Percentiles rank a stretch among this genome's conserved stretches.
Evolutionary conservation across 2,329 filamentous ascomycete genomes (phyloP).

Genomic region (Tolypocladium paradoxum): DNA sequence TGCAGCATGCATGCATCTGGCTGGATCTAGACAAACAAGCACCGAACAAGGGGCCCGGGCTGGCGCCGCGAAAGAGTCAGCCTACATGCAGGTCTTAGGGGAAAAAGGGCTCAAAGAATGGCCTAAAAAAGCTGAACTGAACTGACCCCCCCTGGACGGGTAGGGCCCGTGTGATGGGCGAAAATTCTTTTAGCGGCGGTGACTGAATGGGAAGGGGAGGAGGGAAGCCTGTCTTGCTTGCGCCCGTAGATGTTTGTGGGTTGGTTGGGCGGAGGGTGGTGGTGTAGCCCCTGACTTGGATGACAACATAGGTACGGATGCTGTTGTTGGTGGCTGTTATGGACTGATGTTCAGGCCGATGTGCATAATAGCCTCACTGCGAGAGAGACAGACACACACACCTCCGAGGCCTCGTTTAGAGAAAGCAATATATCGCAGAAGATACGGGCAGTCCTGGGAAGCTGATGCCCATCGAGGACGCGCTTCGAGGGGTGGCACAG

Average conservation of each 20-base stretch:
- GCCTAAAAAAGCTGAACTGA: background rate
- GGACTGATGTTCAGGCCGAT: background rate
- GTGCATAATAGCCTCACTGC: background rate
- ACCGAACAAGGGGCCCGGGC: background rate
- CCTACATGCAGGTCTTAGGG: background rate
- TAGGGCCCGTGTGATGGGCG: no score
- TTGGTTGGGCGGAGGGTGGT: background rate
- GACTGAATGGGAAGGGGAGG: no score
- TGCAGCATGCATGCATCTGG: conserved; percentile 1
- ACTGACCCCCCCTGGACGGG: background rate
- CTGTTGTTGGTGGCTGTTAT: background rate
- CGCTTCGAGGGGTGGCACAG: background rate
- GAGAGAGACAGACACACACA: background rate
- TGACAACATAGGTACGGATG: background rate
- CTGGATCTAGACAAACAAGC: background rate
- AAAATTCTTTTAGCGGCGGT: no score
- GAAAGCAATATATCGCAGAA: background rate
- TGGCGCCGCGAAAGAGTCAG: background rate
- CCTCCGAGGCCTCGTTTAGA: background rate
- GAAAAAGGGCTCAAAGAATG: background rate
- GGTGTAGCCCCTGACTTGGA: no score
- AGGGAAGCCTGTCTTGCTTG: no score
- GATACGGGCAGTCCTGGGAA: background rate
- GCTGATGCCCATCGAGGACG: background rate
- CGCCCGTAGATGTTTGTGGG: background rate